Conservation (phyloP, 768 basidiomycete genomes). For the Kwoniella sp. region DNA sequence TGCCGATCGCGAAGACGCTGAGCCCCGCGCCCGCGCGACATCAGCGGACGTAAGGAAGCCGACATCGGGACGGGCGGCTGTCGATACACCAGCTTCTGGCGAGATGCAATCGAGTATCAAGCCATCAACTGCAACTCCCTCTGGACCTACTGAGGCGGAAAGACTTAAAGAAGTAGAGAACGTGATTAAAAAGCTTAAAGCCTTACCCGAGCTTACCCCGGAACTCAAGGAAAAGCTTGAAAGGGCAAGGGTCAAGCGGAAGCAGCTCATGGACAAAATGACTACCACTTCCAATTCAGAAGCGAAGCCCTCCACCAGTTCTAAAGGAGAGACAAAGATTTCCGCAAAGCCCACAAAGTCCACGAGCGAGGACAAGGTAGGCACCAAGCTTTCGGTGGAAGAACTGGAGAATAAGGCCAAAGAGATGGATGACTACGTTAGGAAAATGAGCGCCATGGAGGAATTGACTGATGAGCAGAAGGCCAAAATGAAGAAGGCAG, state of each 20-base stretch:
- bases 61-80: background rate
- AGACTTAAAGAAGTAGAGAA: constrained; percentile 4
- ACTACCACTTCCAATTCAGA: background rate
- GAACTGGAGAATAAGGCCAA: constrained; percentile 8
- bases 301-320: background rate
- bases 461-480: constrained; percentile 8
- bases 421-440: constrained; percentile 18
- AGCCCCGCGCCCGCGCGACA: no score
- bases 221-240: constrained; percentile 6
- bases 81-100: no score
- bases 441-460: background rate
- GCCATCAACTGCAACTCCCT: background rate
- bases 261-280: constrained; percentile 4
- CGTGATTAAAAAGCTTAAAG: constrained; percentile 5
- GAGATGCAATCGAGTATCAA: no score
- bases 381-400: no score
- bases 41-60: background rate
- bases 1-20: no score
- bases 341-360: background rate
- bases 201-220: background rate
- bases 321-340: background rate
- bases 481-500: constrained; percentile 5
- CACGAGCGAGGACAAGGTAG: background rate
- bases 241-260: background rate
- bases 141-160: background rate